A percentile compares a stretch with the other conserved stretches of the same genome.
Evolutionary conservation across 176 grass and related monocot genomes (phyloP).

Genomic region (Musa troglodytarum): DNA sequence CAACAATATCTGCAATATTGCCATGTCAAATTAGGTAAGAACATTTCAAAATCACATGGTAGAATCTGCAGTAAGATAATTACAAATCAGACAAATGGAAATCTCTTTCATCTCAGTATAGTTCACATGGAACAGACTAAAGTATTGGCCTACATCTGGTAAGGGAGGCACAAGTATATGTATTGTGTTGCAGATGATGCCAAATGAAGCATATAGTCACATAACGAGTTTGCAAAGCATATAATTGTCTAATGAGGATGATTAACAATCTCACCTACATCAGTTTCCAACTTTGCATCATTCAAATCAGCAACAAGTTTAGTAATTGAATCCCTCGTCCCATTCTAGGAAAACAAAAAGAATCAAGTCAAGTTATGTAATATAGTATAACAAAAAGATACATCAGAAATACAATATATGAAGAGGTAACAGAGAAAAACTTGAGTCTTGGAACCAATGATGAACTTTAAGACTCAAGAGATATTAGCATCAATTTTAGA

Average conservation of each 20-base stretch:
- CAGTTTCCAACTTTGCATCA: constrained; percentile 69
- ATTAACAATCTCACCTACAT: constrained; percentile 77
- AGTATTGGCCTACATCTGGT: background rate
- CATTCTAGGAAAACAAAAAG: constrained; percentile 48
- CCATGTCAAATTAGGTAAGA: background rate
- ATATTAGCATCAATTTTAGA: background rate
- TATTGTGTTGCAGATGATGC: background rate
- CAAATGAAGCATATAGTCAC: background rate
- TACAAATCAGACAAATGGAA: background rate
- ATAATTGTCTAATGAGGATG: background rate
- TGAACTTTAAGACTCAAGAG: background rate
- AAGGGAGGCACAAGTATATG: background rate
- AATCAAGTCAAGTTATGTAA: constrained; percentile 13
- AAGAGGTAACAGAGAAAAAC: background rate
- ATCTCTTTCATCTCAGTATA: background rate
- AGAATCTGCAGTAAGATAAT: background rate
- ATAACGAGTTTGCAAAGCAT: background rate
- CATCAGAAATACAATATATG: constrained; percentile 1
- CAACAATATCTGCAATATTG: constrained; percentile 77
- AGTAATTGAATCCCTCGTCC: constrained; percentile 77
- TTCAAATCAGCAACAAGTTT: constrained; percentile 95
- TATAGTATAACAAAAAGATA: constrained; percentile 2
- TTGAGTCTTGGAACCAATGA: background rate
- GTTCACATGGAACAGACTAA: background rate
- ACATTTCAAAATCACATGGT: background rate